Conservation (phyloP, 768 basidiomycete genomes). For the Panus rudis region DNA sequence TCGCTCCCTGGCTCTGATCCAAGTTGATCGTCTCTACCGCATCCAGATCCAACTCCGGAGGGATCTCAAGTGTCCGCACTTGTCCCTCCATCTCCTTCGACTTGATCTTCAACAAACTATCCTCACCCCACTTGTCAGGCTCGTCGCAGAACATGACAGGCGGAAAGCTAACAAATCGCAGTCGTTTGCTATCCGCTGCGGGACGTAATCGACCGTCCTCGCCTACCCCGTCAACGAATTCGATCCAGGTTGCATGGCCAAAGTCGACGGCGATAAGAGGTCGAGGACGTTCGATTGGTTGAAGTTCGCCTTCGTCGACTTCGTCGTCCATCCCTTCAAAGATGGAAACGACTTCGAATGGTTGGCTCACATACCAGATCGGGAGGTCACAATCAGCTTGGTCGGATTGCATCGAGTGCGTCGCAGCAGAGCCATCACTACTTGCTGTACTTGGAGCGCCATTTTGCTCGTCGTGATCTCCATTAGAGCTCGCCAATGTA, state of each 20-base stretch:
- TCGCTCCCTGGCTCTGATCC: conserved; percentile 68
- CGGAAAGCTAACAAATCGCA: conserved; percentile 70
- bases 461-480: neutral
- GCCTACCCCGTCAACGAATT: conserved; percentile 36
- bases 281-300: conserved; percentile 40
- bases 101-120: conserved; percentile 10
- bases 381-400: conserved; percentile 53
- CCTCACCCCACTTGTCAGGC: conserved; percentile 14
- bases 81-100: conserved; percentile 26
- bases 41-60: conserved; percentile 57
- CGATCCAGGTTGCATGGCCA: conserved; percentile 82
- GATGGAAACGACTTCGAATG: conserved; percentile 68
- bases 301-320: conserved; percentile 31
- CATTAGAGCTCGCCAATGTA: neutral
- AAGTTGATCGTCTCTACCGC: conserved; percentile 71
- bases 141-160: conserved; percentile 31
- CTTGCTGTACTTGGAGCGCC: conserved; percentile 1
- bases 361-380: conserved; percentile 63
- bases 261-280: conserved; percentile 82
- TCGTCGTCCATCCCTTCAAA: conserved; percentile 36
- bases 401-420: conserved; percentile 6
- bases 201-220: conserved; percentile 19
- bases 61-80: conserved; percentile 57
- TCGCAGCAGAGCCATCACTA: neutral
- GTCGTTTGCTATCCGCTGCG: conserved; percentile 37